A percentile compares a stretch with the other conserved stretches of the same genome.
phyloP scores from a whole-genome alignment of 139 green algal genomes.

The Chlamydomonas sp. region DNA sequence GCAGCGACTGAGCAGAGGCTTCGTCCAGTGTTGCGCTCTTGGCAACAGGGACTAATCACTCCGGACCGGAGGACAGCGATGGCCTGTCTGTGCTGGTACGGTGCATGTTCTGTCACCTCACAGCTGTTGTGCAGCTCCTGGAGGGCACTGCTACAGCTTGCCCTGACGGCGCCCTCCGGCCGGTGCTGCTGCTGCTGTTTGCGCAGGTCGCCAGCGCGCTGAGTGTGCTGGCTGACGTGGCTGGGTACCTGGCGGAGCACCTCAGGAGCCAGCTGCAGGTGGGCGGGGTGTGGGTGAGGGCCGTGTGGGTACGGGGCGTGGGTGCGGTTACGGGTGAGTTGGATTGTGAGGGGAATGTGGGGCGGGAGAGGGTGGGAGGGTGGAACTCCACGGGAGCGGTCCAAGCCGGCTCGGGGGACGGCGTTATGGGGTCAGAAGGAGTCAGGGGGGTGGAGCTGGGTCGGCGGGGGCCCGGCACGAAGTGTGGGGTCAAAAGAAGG shows the following conservation, averaged over 20 bases:
- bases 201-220: slow-evolving; percentile 83
- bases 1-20: slow-evolving; percentile 7
- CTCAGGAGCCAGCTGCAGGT: slow-evolving; percentile 65
- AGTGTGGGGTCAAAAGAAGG: too few relatives aligned
- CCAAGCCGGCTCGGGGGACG: too few relatives aligned
- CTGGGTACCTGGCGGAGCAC: slow-evolving; percentile 68
- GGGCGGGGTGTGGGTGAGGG: neutral
- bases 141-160: neutral
- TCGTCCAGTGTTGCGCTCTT: neutral
- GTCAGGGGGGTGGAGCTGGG: too few relatives aligned
- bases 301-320: too few relatives aligned
- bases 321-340: neutral
- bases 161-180: neutral
- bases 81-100: neutral
- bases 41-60: neutral
- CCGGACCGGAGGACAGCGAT: too few relatives aligned
- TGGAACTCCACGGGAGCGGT: too few relatives aligned
- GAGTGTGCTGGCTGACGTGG: slow-evolving; percentile 82
- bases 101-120: too few relatives aligned
- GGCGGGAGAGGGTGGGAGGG: neutral
- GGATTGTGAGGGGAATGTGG: neutral
- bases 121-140: too few relatives aligned
- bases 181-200: slow-evolving; percentile 80
- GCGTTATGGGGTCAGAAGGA: too few relatives aligned
- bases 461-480: too few relatives aligned